Conservation (phyloP, 306 rosid species). For the Lathyrus sativus region DNA sequence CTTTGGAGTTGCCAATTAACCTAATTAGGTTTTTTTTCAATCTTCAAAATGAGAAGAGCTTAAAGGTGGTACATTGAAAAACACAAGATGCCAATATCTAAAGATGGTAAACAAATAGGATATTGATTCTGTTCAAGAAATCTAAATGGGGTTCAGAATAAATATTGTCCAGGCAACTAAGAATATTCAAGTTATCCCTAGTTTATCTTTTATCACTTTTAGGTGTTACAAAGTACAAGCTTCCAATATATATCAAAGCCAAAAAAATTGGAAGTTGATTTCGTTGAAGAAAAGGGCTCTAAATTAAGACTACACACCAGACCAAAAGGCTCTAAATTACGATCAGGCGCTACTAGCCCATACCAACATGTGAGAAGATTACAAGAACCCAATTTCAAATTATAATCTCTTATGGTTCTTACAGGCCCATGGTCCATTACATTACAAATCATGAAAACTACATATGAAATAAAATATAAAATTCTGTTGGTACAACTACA, state of each 20-base stretch:
- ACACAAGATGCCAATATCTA: neutral
- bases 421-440: no score
- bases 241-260: neutral
- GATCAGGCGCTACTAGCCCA: no score
- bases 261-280: neutral
- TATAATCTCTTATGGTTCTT: no score
- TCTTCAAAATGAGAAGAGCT: conserved; percentile 64
- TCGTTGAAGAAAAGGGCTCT: neutral
- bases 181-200: conserved; percentile 58
- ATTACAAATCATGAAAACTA: no score
- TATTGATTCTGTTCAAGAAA: neutral
- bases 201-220: conserved; percentile 16
- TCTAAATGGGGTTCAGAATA: conserved; percentile 51
- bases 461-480: no score
- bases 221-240: neutral
- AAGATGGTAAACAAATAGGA: no score
- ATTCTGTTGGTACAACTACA: no score
- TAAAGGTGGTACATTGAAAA: conserved; percentile 39
- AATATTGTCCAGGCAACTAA: conserved; percentile 61
- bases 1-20: conserved; percentile 60
- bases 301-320: neutral
- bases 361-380: no score
- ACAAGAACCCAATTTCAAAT: no score
- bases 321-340: no score
- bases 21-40: neutral